Evolutionary conservation across 495 filamentous ascomycete genomes (phyloP), one percentile per base, ranked within the genome.

Genomic region (Bombardia bombarda): DNA sequence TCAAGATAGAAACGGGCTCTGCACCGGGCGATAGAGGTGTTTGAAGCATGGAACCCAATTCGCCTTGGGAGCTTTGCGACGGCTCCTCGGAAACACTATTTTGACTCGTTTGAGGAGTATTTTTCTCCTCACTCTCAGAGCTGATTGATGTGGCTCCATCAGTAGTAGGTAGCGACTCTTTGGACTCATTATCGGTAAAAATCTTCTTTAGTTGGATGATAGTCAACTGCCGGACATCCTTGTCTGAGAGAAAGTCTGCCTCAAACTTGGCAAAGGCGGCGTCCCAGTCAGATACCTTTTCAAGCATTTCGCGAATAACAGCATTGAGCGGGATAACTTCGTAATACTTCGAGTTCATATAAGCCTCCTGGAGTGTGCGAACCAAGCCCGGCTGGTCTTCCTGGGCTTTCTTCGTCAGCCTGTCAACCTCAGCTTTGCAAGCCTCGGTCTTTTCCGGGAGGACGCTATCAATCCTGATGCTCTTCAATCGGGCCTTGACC

Each of bases 271-370:
- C 77, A 61, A 99, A 99, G 3, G 75, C 77, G 18, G 77, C 79
- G 52, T 99, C 93, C 93, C 93, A 99, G 51, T 88, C 86, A 7
- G 86, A 80, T 7, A 90, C 89, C 50, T 87, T 94, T 57, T 95
- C 90, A 50, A 96, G 84, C 67, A 94, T 86, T 20, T 82, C 82
- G 55, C 90, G 77, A 32, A 95, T 74, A 24, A 89, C 86, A 42
- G 82, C 70, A 50, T 97, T 99, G 40, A 97, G 67, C 0, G 93
- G 93, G 35, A 95, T 89, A 44, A 95, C 82, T 62, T 97, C 93
- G 67, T 94, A 97, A 60, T 96, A 95, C 47, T 84, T 90, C 7
- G 92, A 94, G 40, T 77, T 78, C 68, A 87, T 88, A 56, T 99
- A 99, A 47, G 83, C 86, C 5, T 88, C 80, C 53, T 96, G 88